A percentile compares a stretch with the other conserved stretches of the same genome.
These are phyloP conservation scores for Adansonia digitata DNA, from an alignment of 345 rosid genomes.

Conservation along the genomic window DNA sequence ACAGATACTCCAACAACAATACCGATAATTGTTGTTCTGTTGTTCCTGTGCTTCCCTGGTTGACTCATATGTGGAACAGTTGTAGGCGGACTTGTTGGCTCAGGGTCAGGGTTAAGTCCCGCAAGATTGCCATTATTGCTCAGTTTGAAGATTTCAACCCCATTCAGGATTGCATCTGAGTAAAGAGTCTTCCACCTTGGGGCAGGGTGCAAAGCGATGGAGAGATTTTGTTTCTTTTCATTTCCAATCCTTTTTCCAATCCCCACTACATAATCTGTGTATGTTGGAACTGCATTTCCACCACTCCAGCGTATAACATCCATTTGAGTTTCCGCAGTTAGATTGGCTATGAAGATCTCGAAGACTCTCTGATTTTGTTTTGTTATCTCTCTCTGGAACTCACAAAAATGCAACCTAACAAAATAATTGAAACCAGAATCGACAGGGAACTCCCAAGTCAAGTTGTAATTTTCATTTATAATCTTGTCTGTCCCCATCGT, in stretches of 20 bases:
- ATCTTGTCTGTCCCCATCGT: neutral
- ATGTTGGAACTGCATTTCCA: neutral
- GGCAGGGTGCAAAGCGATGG: conserved; percentile 2
- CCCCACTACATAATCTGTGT: neutral
- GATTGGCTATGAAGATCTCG: neutral
- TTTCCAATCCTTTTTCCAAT: conserved; percentile 4
- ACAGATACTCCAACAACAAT: neutral
- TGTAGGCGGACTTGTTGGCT: neutral
- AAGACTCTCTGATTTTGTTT: neutral
- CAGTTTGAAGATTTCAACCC: neutral
- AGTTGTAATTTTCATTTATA: neutral
- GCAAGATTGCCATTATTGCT: neutral
- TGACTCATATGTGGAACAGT: neutral
- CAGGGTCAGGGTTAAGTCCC: neutral
- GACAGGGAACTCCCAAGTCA: conserved; percentile 5
- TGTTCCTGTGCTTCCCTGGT: neutral
- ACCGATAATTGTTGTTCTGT: neutral
- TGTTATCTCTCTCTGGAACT: neutral
- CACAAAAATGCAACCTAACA: conserved; percentile 1
- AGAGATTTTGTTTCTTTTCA: neutral
- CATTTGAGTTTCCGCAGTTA: neutral
- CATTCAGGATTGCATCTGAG: neutral
- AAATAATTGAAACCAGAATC: neutral
- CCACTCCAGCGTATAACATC: neutral
- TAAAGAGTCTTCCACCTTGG: neutral